These are phyloP conservation scores for Alternaria rosae DNA, from an alignment of 2,329 filamentous ascomycete species.

Conservation along the genomic window DNA sequence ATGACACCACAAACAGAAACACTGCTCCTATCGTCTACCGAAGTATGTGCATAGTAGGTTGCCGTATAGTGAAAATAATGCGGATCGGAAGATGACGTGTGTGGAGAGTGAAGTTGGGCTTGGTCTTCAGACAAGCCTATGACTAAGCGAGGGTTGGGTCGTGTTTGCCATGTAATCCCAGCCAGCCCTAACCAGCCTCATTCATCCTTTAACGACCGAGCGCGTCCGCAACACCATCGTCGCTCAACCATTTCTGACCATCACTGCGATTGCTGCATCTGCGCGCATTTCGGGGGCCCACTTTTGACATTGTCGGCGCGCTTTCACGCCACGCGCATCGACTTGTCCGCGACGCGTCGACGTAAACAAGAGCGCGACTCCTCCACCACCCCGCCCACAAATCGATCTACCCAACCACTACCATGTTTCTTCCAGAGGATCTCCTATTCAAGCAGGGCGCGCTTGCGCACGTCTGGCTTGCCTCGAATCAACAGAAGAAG, in stretches of 20 bases:
- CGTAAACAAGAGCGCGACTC: conserved; percentile 42
- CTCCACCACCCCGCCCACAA: conserved; percentile 20
- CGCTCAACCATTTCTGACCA: conserved; percentile 19
- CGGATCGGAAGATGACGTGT: neutral
- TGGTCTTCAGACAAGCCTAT: neutral
- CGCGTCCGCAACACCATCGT: conserved; percentile 34
- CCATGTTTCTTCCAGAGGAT: conserved; percentile 97
- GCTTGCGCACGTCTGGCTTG: conserved; percentile 96
- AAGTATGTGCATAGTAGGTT: neutral
- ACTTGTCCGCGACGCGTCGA: conserved; percentile 40
- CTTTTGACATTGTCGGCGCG: conserved; percentile 30
- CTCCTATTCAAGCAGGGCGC: conserved; percentile 96
- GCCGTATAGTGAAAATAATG: neutral
- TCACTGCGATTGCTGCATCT: conserved; percentile 32
- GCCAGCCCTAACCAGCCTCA: conserved; percentile 19
- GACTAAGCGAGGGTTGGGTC: conserved; percentile 14
- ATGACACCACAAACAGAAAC: too few relatives aligned
- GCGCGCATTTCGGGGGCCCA: conserved; percentile 26
- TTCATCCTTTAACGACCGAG: conserved; percentile 25
- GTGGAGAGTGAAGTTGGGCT: neutral
- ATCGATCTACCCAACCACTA: conserved; percentile 24
- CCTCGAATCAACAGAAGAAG: conserved; percentile 97
- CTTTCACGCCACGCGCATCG: conserved; percentile 32
- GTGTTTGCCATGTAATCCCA: conserved; percentile 14
- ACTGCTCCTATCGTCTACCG: neutral